These are phyloP conservation scores for Phlyctochytrium planicorne DNA, from an alignment of 192 early-diverging fungal genomes.

Conservation along the genomic window DNA sequence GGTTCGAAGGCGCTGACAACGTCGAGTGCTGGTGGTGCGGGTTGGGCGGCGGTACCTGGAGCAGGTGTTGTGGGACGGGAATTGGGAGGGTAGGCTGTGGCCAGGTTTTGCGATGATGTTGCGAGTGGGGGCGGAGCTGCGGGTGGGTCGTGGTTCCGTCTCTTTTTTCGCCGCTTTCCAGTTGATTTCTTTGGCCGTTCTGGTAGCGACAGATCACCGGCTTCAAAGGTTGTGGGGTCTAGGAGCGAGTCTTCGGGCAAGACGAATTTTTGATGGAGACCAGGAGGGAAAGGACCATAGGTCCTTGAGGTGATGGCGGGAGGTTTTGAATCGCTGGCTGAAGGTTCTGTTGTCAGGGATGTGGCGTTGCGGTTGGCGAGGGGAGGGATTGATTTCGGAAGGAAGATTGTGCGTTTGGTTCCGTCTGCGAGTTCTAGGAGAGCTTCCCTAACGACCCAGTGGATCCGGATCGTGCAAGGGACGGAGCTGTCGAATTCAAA, in stretches of 20 bases:
- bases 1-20: no score
- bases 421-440: conserved; percentile 3
- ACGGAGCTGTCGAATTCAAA: conserved; percentile 18
- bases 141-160: no score
- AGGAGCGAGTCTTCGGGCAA: conserved; percentile 17
- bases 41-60: no score
- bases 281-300: conserved; percentile 23
- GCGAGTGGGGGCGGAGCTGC: no score
- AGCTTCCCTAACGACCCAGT: conserved; percentile 14
- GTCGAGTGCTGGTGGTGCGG: no score
- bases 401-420: neutral
- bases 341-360: neutral
- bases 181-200: neutral
- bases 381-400: neutral
- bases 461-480: conserved; percentile 16
- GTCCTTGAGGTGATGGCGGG: conserved; percentile 4
- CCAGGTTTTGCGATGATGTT: no score
- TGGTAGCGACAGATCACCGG: conserved; percentile 10
- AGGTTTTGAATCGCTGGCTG: neutral
- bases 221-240: conserved; percentile 8
- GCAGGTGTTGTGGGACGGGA: no score
- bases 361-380: neutral
- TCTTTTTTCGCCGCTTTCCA: neutral
- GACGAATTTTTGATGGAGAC: conserved; percentile 2
- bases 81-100: no score